phyloP scores from a whole-genome alignment of 176 grass and related monocot genomes.

The Phoenix dactylifera region DNA sequence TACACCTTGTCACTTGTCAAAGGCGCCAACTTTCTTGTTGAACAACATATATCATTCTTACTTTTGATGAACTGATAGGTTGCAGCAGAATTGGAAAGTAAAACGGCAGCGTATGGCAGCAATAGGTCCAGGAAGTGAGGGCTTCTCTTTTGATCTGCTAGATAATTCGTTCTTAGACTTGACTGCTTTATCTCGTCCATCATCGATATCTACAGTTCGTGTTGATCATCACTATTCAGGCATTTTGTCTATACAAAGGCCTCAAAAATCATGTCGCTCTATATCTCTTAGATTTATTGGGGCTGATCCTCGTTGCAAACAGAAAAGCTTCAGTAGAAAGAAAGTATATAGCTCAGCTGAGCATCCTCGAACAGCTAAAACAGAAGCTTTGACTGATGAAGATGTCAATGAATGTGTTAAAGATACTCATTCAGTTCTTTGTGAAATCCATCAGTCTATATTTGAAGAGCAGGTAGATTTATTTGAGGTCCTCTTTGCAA shows the following conservation, averaged over 20 bases:
- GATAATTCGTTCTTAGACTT: conserved; percentile 50
- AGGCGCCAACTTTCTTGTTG: too few relatives aligned
- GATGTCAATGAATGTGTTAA: conserved; percentile 50
- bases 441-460: conserved; percentile 59
- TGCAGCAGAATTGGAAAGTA: conserved; percentile 98
- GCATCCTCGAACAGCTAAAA: conserved; percentile 21
- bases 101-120: conserved; percentile 55
- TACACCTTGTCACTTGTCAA: not conserved
- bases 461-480: conserved; percentile 72
- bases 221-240: conserved; percentile 58
- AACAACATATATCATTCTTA: not conserved
- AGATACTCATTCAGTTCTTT: conserved; percentile 61
- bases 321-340: conserved; percentile 22
- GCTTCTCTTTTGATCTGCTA: conserved; percentile 70
- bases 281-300: conserved; percentile 65
- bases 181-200: conserved; percentile 27
- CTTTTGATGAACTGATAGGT: conserved; percentile 28
- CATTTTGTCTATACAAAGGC: conserved; percentile 63
- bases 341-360: conserved; percentile 33
- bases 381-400: conserved; percentile 32
- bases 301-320: conserved; percentile 20
- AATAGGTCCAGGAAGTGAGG: conserved; percentile 31
- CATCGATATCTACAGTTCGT: conserved; percentile 38
- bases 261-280: conserved; percentile 44
- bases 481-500: not conserved